These are phyloP conservation scores for Aquilaria sinensis DNA, from an alignment of 345 rosid species.

Conservation along the genomic window DNA sequence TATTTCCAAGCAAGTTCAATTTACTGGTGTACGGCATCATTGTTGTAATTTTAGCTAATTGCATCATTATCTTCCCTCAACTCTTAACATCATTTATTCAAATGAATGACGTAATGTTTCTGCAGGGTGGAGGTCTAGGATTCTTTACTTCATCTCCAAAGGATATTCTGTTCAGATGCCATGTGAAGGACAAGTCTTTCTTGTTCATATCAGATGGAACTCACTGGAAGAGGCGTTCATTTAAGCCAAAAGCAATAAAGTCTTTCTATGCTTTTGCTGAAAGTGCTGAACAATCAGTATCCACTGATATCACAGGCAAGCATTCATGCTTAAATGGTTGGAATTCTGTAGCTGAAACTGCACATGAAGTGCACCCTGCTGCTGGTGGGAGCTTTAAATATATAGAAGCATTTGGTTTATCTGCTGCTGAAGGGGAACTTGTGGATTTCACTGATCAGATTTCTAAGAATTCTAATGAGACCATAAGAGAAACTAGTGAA, in stretches of 20 bases:
- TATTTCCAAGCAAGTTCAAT: no score
- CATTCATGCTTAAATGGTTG: conserved; percentile 24
- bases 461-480: conserved; percentile 26
- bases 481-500: conserved; percentile 32
- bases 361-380: conserved; percentile 16
- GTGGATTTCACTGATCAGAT: conserved; percentile 27
- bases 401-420: conserved; percentile 33
- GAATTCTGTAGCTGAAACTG: conserved; percentile 28
- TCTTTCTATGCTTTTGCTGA: conserved; percentile 37
- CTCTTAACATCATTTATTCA: background rate
- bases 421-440: conserved; percentile 32
- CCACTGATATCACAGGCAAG: conserved; percentile 15
- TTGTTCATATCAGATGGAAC: conserved; percentile 33
- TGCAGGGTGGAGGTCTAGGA: conserved; percentile 56
- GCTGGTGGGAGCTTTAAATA: conserved; percentile 31
- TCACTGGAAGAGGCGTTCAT: conserved; percentile 24
- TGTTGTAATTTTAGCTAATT: background rate
- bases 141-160: conserved; percentile 29
- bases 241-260: conserved; percentile 42
- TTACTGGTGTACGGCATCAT: background rate
- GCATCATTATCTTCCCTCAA: background rate
- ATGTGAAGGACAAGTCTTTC: conserved; percentile 33
- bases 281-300: conserved; percentile 20
- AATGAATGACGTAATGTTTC: conserved; percentile 12
- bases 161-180: conserved; percentile 37